phyloP scores from a whole-genome alignment of 805 yeast species.

The Jamesozyma hellenica region DNA sequence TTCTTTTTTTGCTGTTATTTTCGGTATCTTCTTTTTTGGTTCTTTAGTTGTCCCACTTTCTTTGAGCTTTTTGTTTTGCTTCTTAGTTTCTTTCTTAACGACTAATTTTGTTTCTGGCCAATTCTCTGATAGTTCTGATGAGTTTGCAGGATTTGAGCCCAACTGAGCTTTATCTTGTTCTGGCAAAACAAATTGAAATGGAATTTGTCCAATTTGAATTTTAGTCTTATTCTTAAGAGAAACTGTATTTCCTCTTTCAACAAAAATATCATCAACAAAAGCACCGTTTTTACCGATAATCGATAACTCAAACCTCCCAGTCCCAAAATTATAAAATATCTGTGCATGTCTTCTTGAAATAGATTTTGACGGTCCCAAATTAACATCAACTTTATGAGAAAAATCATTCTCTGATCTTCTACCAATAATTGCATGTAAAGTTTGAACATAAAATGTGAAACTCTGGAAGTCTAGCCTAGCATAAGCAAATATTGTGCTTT shows the following conservation, averaged over 20 bases:
- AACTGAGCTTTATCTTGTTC: slow-evolving; percentile 41
- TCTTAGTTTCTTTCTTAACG: slow-evolving; percentile 9
- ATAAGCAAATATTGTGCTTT: slow-evolving; percentile 37
- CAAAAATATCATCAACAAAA: slow-evolving; percentile 82
- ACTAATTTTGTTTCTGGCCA: slow-evolving; percentile 1
- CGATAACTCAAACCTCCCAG: slow-evolving; percentile 84
- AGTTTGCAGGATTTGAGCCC: slow-evolving; percentile 5
- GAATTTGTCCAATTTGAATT: slow-evolving; percentile 87
- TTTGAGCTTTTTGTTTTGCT: slow-evolving; percentile 5
- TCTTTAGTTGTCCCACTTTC: slow-evolving; percentile 16
- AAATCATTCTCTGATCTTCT: slow-evolving; percentile 69
- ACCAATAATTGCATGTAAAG: slow-evolving; percentile 89
- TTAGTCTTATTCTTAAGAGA: slow-evolving; percentile 74
- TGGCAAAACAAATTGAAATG: slow-evolving; percentile 81
- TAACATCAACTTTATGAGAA: slow-evolving; percentile 75
- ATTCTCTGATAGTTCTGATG: slow-evolving; percentile 3
- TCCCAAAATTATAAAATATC: slow-evolving; percentile 92
- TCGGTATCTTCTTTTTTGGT: slow-evolving; percentile 30
- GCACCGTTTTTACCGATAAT: slow-evolving; percentile 95
- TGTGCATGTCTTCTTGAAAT: slow-evolving; percentile 91
- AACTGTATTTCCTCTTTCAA: slow-evolving; percentile 85
- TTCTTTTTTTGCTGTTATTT: slow-evolving; percentile 38
- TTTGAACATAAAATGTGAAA: slow-evolving; percentile 91
- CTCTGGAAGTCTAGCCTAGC: slow-evolving; percentile 84
- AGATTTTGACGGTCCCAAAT: slow-evolving; percentile 84